Evolutionary conservation across 2,329 filamentous ascomycete species (phyloP), one percentile per base, ranked within the genome.

Genomic region (Fusarium sp.): DNA sequence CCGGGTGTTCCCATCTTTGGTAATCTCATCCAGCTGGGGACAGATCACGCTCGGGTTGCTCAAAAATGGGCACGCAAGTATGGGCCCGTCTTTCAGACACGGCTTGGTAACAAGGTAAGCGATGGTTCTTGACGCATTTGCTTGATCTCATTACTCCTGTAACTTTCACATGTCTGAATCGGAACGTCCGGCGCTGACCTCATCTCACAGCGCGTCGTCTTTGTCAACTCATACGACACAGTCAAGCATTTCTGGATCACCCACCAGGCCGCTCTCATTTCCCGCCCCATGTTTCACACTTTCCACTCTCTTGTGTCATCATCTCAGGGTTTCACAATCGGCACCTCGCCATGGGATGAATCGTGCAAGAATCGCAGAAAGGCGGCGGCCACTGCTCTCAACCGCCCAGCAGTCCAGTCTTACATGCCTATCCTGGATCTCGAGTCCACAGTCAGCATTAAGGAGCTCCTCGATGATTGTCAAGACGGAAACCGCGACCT

Each of bases 381-480:
- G 82, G 92, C 92, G 0, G 93, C 92, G 2, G 92, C 91, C 5
- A 94, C 92, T 6, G 92, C 93, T 0, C 85, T 95, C 23, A 95
- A 95, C 77, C 87, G 91, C 0, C 92, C 92, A 0, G 90, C 92
- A 0, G 88, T 93, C 1, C 91, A 94, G 74, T 90, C 90, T 0
- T 95, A 95, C 78, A 92, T 94, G 88, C 92, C 93, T 0, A 93
- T 94, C 71, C 90, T 95, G 53, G 93, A 95, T 72, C 88, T 94
- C 28, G 93, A 95, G 78, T 89, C 90, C 30, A 90, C 86, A 13
- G 86, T 88, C 13, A 92, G 90, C 59, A 91, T 95, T 79, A 90
- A 89, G 68, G 92, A 95, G 72, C 85, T 95, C 41, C 83, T 92
- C 36, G 78, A 86, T 1, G 90, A 94, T 72, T 89, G 88, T 71